Conservation (phyloP, 768 basidiomycete species). For the Leucogyrophana mollusca region DNA sequence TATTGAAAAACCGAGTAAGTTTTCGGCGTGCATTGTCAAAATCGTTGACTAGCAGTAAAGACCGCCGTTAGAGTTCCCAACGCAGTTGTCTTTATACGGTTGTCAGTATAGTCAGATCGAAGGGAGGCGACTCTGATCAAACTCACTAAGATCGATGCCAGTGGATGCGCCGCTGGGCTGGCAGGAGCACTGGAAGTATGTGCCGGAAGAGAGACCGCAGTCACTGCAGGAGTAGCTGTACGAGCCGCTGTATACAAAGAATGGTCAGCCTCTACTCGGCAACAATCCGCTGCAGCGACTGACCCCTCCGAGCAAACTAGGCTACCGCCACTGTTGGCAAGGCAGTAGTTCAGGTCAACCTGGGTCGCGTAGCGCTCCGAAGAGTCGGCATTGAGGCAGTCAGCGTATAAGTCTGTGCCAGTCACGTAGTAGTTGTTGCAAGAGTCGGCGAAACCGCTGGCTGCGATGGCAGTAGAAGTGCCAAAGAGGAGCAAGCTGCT, state of each 20-base stretch:
- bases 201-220: neutral
- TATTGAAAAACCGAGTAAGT: too few species aligned
- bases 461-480: neutral
- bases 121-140: too few species aligned
- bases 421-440: conserved; percentile 1
- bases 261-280: neutral
- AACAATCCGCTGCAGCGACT: neutral
- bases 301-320: neutral
- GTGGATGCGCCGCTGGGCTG: neutral
- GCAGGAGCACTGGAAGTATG: neutral
- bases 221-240: neutral
- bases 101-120: too few species aligned
- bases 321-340: neutral
- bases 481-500: neutral
- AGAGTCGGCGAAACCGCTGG: neutral
- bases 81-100: too few species aligned
- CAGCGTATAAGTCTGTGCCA: neutral
- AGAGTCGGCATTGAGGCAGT: neutral
- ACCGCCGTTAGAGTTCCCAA: too few species aligned
- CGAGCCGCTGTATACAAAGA: neutral
- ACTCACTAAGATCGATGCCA: neutral
- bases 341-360: conserved; percentile 1
- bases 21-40: too few species aligned
- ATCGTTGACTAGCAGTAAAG: too few species aligned
- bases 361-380: neutral